Percentiles rank a stretch among this genome's conserved stretches.
phyloP scores from a whole-genome alignment of 768 basidiomycete genomes.

The Dentipellis sp. region DNA sequence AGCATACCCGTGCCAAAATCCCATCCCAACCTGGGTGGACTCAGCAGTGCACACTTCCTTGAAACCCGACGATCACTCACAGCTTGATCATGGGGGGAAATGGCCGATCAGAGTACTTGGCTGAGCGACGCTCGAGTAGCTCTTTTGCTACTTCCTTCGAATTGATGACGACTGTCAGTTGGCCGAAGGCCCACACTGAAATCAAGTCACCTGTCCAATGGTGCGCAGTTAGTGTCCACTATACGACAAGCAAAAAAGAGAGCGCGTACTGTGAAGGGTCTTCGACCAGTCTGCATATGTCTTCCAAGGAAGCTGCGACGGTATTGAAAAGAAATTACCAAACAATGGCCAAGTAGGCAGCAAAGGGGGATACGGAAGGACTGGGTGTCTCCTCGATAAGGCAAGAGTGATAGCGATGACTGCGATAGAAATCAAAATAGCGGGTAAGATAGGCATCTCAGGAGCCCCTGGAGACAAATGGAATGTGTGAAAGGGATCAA shows the following conservation, averaged over 20 bases:
- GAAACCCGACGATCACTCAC: neutral
- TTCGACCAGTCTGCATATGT: neutral
- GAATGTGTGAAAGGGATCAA: neutral
- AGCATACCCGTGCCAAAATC: neutral
- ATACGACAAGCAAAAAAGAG: neutral
- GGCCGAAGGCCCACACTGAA: neutral
- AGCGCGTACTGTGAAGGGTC: neutral
- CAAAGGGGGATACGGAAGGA: neutral
- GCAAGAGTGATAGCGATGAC: neutral
- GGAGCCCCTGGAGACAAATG: neutral
- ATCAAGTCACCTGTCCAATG: neutral
- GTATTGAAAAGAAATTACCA: neutral
- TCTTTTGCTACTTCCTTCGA: neutral
- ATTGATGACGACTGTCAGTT: neutral
- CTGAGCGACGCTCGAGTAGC: neutral
- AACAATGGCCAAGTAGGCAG: neutral
- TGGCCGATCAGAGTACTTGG: neutral
- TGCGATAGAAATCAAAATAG: neutral
- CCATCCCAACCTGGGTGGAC: neutral
- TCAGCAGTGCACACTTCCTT: neutral
- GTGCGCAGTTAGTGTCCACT: neutral
- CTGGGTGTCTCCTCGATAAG: neutral
- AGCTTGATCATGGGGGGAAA: neutral
- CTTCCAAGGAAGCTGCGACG: neutral
- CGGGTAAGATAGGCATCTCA: neutral